These are phyloP conservation scores for Colletotrichum noveboracense DNA, from an alignment of 2,329 filamentous ascomycete species.

Conservation along the genomic window DNA sequence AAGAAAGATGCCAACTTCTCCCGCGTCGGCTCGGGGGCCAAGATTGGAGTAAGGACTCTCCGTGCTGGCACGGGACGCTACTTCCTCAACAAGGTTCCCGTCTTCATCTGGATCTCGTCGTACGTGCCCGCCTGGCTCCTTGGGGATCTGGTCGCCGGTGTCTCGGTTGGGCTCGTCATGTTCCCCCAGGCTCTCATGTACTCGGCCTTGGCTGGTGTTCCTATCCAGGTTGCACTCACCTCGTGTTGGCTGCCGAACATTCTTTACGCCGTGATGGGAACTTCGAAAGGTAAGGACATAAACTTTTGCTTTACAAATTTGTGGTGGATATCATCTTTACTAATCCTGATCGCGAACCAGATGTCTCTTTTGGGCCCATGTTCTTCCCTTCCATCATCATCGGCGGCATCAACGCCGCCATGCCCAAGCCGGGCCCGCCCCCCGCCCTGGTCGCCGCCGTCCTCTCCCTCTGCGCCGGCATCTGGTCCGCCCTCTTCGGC, in stretches of 20 bases:
- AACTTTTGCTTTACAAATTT: not conserved
- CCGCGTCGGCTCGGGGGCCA: not conserved
- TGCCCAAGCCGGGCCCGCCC: not conserved
- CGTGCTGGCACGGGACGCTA: not conserved
- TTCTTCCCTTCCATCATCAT: not conserved
- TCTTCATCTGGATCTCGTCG: not conserved
- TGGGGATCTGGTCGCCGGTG: not conserved
- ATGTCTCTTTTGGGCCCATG: not conserved
- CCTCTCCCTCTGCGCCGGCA: not conserved
- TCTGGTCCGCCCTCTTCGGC: not conserved
- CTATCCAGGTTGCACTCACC: not conserved
- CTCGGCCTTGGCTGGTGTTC: not conserved
- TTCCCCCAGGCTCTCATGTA: not conserved
- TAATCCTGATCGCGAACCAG: not conserved
- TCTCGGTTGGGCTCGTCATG: not conserved
- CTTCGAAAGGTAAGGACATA: not conserved
- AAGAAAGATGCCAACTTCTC: not conserved
- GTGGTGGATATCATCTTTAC: fast-evolving
- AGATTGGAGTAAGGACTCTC: not conserved
- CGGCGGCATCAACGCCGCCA: not conserved
- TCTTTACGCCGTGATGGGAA: not conserved
- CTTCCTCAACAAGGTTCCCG: not conserved
- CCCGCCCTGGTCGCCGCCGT: not conserved
- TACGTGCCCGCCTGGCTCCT: not conserved
- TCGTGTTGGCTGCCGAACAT: not conserved